Base-by-base conservation (phyloP, 768 basidiomycete genomes). In the Kwoniella newhampshirensis region DNA sequence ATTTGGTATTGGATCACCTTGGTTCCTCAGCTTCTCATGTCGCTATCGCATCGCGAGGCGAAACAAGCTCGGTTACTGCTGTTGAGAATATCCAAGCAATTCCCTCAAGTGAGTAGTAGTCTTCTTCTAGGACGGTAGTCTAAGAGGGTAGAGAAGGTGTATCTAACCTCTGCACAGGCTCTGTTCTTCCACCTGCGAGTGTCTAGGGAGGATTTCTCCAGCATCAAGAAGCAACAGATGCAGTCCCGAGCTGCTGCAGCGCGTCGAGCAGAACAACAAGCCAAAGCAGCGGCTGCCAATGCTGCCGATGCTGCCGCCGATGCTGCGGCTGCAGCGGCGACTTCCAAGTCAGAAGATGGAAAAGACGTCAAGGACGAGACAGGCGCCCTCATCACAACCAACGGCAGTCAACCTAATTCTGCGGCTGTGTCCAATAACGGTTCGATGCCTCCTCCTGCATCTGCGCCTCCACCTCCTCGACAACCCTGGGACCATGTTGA, bases 1-100 rank as follows among this genome's bases (percentile, higher is more conserved):
- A 88, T 88, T 63, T 99, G 96, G 96, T 97, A 91, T 76, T 99
- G 96, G 96, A 93, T 99, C 66, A 89, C 94, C 0, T 80, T 97
- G 54, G 91, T 96, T 42, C 96, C 96, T 3, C 94, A 99, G 70
- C 82, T 99, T 8, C 86, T 91, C 62, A 75, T 88, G 51, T 93
- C 94, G 1, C 81, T 99, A 37, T 87, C 88, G 1, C 87, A 93
- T 59, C 84, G 91, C 30, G 96, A 99, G 77, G 87, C 91, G 40
- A 91, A 90, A 68, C 91, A 93, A 72, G 93, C 92, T 2, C 84
- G 91, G 18, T 86, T 87, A 73, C 83, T 99, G 42, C 80, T 99
- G 36, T 80, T 92, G 57, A 89, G 89, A 60, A 82, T 99, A 45
- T 92, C 93, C 20, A 89, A 92, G 75, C 80, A 85, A 59, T 94